Evolutionary conservation across 192 early-diverging fungal species (phyloP).

Genomic region (Coemansia sp.): DNA sequence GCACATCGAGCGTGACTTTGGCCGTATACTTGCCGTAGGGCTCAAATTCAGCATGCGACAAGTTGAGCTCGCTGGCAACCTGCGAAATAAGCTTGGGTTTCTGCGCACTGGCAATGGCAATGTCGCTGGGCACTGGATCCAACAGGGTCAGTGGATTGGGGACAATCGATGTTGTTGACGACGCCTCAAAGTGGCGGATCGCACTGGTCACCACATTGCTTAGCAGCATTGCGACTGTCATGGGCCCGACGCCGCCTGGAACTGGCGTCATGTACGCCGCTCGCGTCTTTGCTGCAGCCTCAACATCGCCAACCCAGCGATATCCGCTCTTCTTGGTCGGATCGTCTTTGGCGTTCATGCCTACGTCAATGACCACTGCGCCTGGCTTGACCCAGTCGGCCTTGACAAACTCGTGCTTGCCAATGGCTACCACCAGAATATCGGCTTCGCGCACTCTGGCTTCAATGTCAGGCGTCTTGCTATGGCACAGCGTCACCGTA

Average conservation of each 20-base stretch:
- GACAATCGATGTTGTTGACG: slow-evolving; percentile 53
- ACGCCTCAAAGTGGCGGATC: slow-evolving; percentile 64
- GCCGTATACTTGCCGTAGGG: slow-evolving; percentile 87
- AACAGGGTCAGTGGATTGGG: slow-evolving; percentile 65
- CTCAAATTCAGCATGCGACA: slow-evolving; percentile 76
- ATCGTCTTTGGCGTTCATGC: slow-evolving; percentile 90
- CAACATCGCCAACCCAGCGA: slow-evolving; percentile 93
- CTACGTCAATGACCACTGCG: slow-evolving; percentile 95
- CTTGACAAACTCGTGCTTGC: slow-evolving; percentile 74
- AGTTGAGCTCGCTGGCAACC: slow-evolving; percentile 82
- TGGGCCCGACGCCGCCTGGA: slow-evolving; percentile 98
- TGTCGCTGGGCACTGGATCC: slow-evolving; percentile 89
- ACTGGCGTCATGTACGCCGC: slow-evolving; percentile 92
- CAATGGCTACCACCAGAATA: slow-evolving; percentile 89
- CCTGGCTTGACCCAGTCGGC: slow-evolving; percentile 96
- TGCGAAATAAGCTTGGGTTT: slow-evolving; percentile 79
- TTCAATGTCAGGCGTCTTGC: slow-evolving; percentile 72
- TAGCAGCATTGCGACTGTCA: slow-evolving; percentile 99
- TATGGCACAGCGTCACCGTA: slow-evolving; percentile 96
- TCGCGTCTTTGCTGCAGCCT: slow-evolving; percentile 64
- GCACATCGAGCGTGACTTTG: slow-evolving; percentile 80
- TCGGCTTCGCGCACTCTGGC: slow-evolving; percentile 81
- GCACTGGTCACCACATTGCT: slow-evolving; percentile 83
- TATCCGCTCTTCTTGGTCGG: slow-evolving; percentile 85
- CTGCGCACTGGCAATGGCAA: slow-evolving; percentile 90